Evolutionary conservation across 176 grass and related monocot species (phyloP), one percentile per base, ranked within the genome.

Genomic region (Zoysia japonica): DNA sequence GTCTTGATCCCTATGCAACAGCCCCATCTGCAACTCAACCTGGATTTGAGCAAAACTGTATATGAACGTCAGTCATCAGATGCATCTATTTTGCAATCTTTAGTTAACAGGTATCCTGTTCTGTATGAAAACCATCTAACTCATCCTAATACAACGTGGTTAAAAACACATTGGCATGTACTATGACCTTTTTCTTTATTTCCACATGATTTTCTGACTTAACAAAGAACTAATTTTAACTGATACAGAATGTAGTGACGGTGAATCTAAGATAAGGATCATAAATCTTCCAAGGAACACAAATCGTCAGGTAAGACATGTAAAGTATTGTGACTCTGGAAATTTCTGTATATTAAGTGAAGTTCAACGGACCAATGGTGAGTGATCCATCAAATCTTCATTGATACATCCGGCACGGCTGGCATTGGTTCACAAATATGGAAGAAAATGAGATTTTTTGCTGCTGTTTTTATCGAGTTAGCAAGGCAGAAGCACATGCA

Each of bases 241-340:
- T 75, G 46, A 67, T 87, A 65, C 68, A 97, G 95, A 92, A 91
- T 92, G 89, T 77, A 94, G 82, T 75, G 94, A 90, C 67, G 86
- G 89, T 14, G 87, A 84, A 11, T 85, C 85, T 77, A 80, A 87
- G 74, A 56, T 87, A 68, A 84, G 62, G 72, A 86, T 92, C 16
- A 71, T 91, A 77, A 86, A 94, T 78, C 79, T 88, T 86, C 92
- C 89, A 52, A 75, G 80, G 46, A 93, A 88, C 42, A 66, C 68
- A 50, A 89, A 80, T 78, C 87, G 54, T 70, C 74, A 82, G 75
- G 95, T 94, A 83, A 78, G 75, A 80, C 20, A 80, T 14, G 10
- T 50, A 42, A n/a, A 42, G 16, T 78, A 60, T 70, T 61, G 3
- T 11, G 2, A 41, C 7, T 63, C 19, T 69, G 20, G 62, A 41